phyloP scores from a whole-genome alignment of 1,139 yeast genomes.

The Starmera stellimalicola region DNA sequence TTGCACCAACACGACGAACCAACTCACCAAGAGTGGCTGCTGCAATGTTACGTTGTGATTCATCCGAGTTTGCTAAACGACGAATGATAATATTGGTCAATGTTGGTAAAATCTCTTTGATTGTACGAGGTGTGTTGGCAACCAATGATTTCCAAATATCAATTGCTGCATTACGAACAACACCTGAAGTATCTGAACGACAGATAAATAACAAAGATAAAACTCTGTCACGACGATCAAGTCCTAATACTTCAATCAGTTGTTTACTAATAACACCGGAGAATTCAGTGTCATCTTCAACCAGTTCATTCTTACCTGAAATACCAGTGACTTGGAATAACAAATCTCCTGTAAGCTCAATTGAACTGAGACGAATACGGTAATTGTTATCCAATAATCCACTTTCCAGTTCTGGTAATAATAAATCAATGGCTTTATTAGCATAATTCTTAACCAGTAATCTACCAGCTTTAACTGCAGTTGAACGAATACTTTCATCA shows the following conservation, averaged over 20 bases:
- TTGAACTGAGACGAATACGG: constrained; percentile 88
- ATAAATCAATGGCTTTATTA: constrained; percentile 81
- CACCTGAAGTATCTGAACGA: constrained; percentile 83
- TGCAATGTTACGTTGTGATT: constrained; percentile 74
- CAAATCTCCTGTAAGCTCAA: constrained; percentile 94
- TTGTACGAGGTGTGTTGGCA: constrained; percentile 92
- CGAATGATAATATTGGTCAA: constrained; percentile 74
- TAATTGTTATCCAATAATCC: constrained; percentile 80
- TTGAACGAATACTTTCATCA: constrained; percentile 81
- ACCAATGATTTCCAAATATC: constrained; percentile 98
- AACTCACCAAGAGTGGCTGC: constrained; percentile 93
- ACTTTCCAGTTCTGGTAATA: constrained; percentile 86
- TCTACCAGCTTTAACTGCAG: constrained; percentile 88
- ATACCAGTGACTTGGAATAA: constrained; percentile 93
- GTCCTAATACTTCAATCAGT: constrained; percentile 74
- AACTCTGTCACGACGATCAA: constrained; percentile 80
- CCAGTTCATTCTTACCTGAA: constrained; percentile 47
- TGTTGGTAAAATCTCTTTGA: constrained; percentile 83
- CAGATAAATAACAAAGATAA: constrained; percentile 81
- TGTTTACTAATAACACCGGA: constrained; percentile 56
- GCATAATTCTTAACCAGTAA: constrained; percentile 89
- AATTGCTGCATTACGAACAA: constrained; percentile 84
- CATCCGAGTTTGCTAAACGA: constrained; percentile 74
- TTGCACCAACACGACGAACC: constrained; percentile 90
- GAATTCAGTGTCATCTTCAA: constrained; percentile 50